Evolutionary conservation across 73 alveolate genomes (phyloP).

Genomic region (Uronychia binucleata): DNA sequence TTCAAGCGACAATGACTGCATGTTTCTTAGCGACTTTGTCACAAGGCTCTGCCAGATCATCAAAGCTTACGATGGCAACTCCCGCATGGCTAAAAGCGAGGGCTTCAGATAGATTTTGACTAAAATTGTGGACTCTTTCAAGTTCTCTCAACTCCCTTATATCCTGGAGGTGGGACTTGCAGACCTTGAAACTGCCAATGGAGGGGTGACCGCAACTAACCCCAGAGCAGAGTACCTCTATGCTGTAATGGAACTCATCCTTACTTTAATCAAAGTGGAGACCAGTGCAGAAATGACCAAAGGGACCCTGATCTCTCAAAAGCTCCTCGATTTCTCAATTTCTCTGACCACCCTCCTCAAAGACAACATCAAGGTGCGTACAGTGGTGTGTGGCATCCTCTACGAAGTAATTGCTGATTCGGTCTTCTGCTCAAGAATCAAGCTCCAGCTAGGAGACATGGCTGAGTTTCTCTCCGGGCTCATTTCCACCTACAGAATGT

Average conservation of each 20-base stretch:
- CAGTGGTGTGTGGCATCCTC: neutral
- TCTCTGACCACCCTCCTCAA: neutral
- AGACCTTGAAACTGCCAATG: neutral
- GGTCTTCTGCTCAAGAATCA: neutral
- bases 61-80: neutral
- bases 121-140: neutral
- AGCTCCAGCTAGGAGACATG: neutral
- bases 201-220: neutral
- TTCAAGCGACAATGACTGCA: neutral
- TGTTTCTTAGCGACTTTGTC: neutral
- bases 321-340: neutral
- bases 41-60: neutral
- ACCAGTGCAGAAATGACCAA: neutral
- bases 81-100: neutral
- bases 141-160: neutral
- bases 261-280: neutral
- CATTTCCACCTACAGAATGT: conserved; percentile 6
- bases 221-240: neutral
- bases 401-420: neutral
- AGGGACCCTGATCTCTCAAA: neutral
- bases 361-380: neutral
- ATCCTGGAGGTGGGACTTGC: neutral
- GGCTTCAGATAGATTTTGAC: neutral
- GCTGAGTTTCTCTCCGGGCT: neutral
- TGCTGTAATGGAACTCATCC: neutral